A percentile compares a stretch with the other conserved stretches of the same genome.
These are phyloP conservation scores for Lachancea waltii DNA, from an alignment of 805 yeast species.

Conservation along the genomic window DNA sequence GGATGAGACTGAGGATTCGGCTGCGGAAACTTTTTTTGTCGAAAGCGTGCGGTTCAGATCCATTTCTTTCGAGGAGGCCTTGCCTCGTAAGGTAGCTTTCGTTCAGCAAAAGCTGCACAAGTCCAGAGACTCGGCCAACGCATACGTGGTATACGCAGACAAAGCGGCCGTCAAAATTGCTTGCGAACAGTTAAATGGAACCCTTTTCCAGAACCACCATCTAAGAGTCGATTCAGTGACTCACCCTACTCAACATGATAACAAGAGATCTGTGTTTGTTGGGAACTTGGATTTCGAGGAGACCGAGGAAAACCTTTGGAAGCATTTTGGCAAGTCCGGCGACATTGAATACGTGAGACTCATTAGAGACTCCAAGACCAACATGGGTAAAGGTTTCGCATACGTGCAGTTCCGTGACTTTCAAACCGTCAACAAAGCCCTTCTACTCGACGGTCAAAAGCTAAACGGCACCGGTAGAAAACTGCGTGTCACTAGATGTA, in stretches of 20 bases:
- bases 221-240: slow-evolving; percentile 88
- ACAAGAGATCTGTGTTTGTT: slow-evolving; percentile 77
- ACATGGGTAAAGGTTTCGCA: slow-evolving; percentile 96
- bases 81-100: slow-evolving; percentile 90
- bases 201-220: slow-evolving; percentile 64
- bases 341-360: slow-evolving; percentile 84
- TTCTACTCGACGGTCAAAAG: slow-evolving; percentile 67
- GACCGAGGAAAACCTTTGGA: slow-evolving; percentile 84
- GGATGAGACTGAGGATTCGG: slow-evolving; percentile 12
- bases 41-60: slow-evolving; percentile 87
- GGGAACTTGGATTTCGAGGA: slow-evolving; percentile 94
- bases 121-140: slow-evolving; percentile 74
- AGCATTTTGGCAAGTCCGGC: slow-evolving; percentile 60
- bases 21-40: slow-evolving; percentile 35
- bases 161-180: slow-evolving; percentile 37
- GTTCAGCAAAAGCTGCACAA: slow-evolving; percentile 71
- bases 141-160: slow-evolving; percentile 73
- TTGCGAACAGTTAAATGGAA: slow-evolving; percentile 52
- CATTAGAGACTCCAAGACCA: slow-evolving; percentile 86
- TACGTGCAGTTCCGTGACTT: slow-evolving; percentile 82
- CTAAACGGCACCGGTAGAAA: slow-evolving; percentile 41
- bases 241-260: slow-evolving; percentile 82
- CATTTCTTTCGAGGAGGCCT: slow-evolving; percentile 76
- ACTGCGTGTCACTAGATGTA: slow-evolving; percentile 72
- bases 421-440: slow-evolving; percentile 71